phyloP scores from a whole-genome alignment of 148 eudicot species.

The Cornus controversa region DNA sequence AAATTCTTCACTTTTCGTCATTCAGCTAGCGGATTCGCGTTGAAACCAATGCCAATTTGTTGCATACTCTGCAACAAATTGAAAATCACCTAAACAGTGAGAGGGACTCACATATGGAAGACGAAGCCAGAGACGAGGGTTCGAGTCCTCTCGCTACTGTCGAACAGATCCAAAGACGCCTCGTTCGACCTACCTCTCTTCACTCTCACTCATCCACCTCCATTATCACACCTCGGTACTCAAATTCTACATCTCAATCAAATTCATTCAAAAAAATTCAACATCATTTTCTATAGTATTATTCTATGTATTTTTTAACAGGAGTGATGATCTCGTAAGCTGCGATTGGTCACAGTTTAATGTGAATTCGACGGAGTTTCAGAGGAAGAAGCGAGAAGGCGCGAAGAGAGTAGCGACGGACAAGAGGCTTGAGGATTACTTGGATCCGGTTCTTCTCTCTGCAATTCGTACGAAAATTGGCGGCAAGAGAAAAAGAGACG shows the following conservation, averaged over 20 bases:
- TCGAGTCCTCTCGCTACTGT: slow-evolving; percentile 19
- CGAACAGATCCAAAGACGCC: slow-evolving; percentile 22
- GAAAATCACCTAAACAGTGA: too few species aligned
- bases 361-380: background rate
- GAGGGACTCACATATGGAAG: too few species aligned
- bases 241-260: background rate
- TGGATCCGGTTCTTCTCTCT: slow-evolving; percentile 23
- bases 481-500: slow-evolving; percentile 6
- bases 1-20: too few species aligned
- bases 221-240: slow-evolving; percentile 9
- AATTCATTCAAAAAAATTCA: background rate
- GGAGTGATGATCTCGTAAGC: too few species aligned
- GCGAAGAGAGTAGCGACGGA: background rate
- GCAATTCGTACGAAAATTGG: slow-evolving; percentile 15
- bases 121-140: background rate
- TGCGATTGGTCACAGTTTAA: too few species aligned
- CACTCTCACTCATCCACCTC: slow-evolving; percentile 4
- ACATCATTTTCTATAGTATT: too few species aligned
- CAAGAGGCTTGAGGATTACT: slow-evolving; percentile 24
- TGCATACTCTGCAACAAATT: too few species aligned
- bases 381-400: background rate
- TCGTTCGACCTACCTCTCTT: slow-evolving; percentile 20
- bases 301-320: background rate
- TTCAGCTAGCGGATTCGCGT: too few species aligned
- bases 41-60: too few species aligned